These are phyloP conservation scores for Panicum miliaceum DNA, from an alignment of 176 grass and related monocot genomes.

Conservation along the genomic window DNA sequence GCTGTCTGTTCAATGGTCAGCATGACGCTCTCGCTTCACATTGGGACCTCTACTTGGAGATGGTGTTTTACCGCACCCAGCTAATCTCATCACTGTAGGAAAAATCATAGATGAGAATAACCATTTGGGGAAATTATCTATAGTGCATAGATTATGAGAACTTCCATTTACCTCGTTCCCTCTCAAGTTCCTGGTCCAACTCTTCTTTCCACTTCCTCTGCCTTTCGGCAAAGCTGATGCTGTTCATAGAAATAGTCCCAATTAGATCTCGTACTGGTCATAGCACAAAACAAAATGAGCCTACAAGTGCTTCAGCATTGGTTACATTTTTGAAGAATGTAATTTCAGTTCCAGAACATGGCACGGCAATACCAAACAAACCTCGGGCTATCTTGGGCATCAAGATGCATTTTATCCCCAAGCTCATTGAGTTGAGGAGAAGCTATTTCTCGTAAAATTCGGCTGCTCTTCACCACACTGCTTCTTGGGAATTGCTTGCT, in stretches of 20 bases:
- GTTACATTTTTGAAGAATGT: slow-evolving; percentile 30
- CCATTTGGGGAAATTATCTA: slow-evolving; percentile 1
- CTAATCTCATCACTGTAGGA: slow-evolving; percentile 74
- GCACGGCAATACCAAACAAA: slow-evolving; percentile 21
- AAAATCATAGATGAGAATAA: slow-evolving; percentile 43
- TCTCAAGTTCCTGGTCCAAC: slow-evolving; percentile 85
- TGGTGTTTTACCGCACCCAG: slow-evolving; percentile 67
- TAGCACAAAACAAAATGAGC: slow-evolving; percentile 14
- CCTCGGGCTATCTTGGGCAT: slow-evolving; percentile 71
- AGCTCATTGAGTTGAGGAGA: slow-evolving; percentile 72
- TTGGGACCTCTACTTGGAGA: slow-evolving; percentile 64
- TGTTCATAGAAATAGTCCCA: slow-evolving; percentile 47
- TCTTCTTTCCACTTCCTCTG: slow-evolving; percentile 95
- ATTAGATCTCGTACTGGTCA: slow-evolving; percentile 44
- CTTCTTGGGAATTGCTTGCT: slow-evolving; percentile 62
- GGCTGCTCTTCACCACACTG: slow-evolving; percentile 53
- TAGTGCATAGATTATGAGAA: slow-evolving; percentile 23
- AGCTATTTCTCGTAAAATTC: slow-evolving; percentile 83
- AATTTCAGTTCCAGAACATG: slow-evolving; percentile 16
- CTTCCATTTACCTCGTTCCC: slow-evolving; percentile 74
- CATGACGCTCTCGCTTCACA: slow-evolving; percentile 62
- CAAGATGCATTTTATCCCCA: slow-evolving; percentile 51
- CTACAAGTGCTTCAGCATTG: neutral
- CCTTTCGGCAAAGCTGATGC: slow-evolving; percentile 70
- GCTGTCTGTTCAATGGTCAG: slow-evolving; percentile 44